Conservation (phyloP, 2,329 filamentous ascomycete genomes). For the Ophiobolus disseminans region DNA sequence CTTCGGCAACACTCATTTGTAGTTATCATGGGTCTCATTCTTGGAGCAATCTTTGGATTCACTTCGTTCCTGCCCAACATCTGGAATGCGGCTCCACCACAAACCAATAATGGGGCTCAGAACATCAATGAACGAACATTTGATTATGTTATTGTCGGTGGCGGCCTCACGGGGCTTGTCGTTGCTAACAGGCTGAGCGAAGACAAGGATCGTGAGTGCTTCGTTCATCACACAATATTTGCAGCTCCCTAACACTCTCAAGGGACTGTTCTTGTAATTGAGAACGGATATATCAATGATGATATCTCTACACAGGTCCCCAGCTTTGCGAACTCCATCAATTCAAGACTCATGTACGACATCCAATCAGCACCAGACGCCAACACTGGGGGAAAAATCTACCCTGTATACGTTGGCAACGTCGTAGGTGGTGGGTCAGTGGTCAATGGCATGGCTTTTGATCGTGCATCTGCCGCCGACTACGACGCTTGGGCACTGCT, state of each 20-base stretch:
- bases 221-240: background rate
- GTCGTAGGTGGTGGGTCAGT: constrained; percentile 48
- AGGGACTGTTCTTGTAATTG: constrained; percentile 39
- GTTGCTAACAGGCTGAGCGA: constrained; percentile 43
- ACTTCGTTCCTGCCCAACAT: constrained; percentile 24
- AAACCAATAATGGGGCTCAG: constrained; percentile 11
- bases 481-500: constrained; percentile 64
- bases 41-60: constrained; percentile 18
- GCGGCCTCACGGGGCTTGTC: constrained; percentile 38
- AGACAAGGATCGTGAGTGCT: constrained; percentile 24
- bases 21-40: constrained; percentile 3
- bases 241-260: background rate
- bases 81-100: background rate
- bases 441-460: constrained; percentile 51
- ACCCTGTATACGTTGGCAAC: constrained; percentile 27
- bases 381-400: constrained; percentile 18
- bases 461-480: constrained; percentile 44
- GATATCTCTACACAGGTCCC: constrained; percentile 33
- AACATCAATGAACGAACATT: constrained; percentile 29
- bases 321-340: constrained; percentile 29
- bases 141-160: constrained; percentile 44
- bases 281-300: constrained; percentile 32
- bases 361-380: constrained; percentile 31
- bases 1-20: constrained; percentile 1
- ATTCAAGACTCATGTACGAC: constrained; percentile 31